phyloP scores from a whole-genome alignment of 805 yeast genomes.

The Ogataea polymorpha region DNA sequence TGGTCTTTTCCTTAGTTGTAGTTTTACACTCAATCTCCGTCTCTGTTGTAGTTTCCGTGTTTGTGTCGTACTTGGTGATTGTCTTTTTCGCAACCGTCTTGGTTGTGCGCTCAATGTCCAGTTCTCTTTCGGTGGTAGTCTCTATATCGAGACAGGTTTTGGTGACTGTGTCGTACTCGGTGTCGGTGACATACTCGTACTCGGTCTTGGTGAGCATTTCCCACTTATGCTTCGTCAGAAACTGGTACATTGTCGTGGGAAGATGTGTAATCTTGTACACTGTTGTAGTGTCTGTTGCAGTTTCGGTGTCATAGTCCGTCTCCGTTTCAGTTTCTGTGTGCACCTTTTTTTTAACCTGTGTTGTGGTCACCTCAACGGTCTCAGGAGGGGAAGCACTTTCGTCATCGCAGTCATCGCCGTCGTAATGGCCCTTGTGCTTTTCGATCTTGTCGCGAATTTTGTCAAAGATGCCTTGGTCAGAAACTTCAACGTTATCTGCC shows the following conservation, averaged over 20 bases:
- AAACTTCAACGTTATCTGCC: background rate
- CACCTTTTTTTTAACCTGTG: constrained; percentile 10
- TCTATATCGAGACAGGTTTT: constrained; percentile 16
- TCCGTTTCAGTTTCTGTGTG: constrained; percentile 15
- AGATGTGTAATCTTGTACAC: constrained; percentile 15
- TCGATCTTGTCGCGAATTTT: constrained; percentile 1
- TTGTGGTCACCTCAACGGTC: constrained; percentile 13
- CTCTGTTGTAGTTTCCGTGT: constrained; percentile 16
- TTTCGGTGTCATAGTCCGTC: constrained; percentile 19
- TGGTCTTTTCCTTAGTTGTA: constrained; percentile 6
- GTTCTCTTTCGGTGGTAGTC: constrained; percentile 14
- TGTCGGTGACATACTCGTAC: constrained; percentile 16
- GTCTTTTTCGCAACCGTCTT: constrained; percentile 18
- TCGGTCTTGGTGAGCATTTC: constrained; percentile 16
- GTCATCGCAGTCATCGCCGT: constrained; percentile 15
- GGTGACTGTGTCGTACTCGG: constrained; percentile 18
- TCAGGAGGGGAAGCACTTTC: background rate
- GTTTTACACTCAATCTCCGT: constrained; percentile 13
- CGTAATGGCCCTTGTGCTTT: constrained; percentile 1
- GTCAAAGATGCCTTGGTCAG: constrained; percentile 4
- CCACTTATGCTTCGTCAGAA: constrained; percentile 20
- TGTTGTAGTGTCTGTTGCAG: constrained; percentile 18
- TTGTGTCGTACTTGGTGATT: constrained; percentile 13
- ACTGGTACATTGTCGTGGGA: constrained; percentile 19
- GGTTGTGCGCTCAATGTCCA: constrained; percentile 13